phyloP scores from a whole-genome alignment of 179 eudicot genomes.

The Silene coronaria region DNA sequence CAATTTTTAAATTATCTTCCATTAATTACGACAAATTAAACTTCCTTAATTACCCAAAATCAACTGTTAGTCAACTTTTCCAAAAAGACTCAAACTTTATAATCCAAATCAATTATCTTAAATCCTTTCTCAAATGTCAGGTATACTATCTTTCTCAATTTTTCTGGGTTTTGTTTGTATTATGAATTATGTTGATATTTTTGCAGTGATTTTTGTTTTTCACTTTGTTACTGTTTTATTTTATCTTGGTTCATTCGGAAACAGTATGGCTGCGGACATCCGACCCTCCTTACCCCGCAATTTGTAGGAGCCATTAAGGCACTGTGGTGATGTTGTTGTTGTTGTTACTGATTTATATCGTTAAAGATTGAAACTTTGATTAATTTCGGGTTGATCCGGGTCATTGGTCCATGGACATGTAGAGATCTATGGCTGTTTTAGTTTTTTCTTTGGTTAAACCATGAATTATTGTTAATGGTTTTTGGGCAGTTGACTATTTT shows the following conservation, averaged over 20 bases:
- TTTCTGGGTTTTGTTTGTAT: background rate
- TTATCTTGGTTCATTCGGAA: background rate
- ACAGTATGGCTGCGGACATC: too few relatives aligned
- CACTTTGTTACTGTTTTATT: background rate
- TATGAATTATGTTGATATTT: too few relatives aligned
- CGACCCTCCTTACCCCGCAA: too few relatives aligned
- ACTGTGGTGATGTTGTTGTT: background rate
- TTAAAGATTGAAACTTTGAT: background rate
- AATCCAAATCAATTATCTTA: background rate
- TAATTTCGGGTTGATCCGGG: slow-evolving; percentile 11
- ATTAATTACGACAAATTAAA: background rate
- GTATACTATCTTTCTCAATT: background rate
- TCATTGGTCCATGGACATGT: background rate
- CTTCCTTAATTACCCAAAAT: background rate
- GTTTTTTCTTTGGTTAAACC: background rate
- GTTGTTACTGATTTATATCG: background rate
- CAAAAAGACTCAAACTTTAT: background rate
- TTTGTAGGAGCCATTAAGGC: too few relatives aligned
- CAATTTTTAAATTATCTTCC: background rate
- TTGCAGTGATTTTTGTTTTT: too few relatives aligned
- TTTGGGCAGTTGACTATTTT: slow-evolving; percentile 5
- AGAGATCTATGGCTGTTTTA: background rate
- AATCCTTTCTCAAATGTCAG: background rate
- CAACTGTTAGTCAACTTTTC: background rate
- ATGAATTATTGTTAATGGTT: slow-evolving; percentile 4